Evolutionary conservation across 2,329 filamentous ascomycete genomes (phyloP).

Genomic region (Nannizziopsis arthrosporioides): DNA sequence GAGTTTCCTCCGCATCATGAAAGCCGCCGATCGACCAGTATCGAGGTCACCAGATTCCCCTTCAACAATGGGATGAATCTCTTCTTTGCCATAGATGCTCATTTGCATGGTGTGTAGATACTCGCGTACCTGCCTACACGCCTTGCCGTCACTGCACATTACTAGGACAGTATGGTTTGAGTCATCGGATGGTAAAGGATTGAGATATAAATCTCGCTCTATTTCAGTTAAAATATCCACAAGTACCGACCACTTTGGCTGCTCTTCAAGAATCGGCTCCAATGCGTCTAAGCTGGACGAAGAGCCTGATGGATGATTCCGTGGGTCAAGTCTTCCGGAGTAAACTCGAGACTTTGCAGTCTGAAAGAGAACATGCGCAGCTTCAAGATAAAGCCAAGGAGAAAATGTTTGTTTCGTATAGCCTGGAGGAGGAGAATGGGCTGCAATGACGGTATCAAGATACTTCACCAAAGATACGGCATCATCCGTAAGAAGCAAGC

Average conservation of each 20-base stretch:
- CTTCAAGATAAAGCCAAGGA: slow-evolving; percentile 92
- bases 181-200: slow-evolving; percentile 62
- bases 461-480: slow-evolving; percentile 85
- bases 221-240: slow-evolving; percentile 91
- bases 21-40: slow-evolving; percentile 58
- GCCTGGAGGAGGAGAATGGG: slow-evolving; percentile 76
- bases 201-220: slow-evolving; percentile 77
- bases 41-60: slow-evolving; percentile 24
- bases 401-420: slow-evolving; percentile 81
- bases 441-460: slow-evolving; percentile 84
- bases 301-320: slow-evolving; percentile 32
- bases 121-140: slow-evolving; percentile 77
- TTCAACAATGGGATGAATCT: neutral
- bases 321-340: slow-evolving; percentile 55
- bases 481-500: slow-evolving; percentile 68
- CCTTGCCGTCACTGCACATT: slow-evolving; percentile 84
- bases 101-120: slow-evolving; percentile 86
- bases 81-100: slow-evolving; percentile 30
- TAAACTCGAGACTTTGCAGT: slow-evolving; percentile 83
- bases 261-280: slow-evolving; percentile 75
- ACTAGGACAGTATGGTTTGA: slow-evolving; percentile 87
- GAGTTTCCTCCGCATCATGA: slow-evolving; percentile 82
- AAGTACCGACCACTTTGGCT: slow-evolving; percentile 84
- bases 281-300: slow-evolving; percentile 46
- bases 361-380: slow-evolving; percentile 86